Conservation (phyloP, 495 filamentous ascomycete species). For the Tuber microsphaerosporum region DNA sequence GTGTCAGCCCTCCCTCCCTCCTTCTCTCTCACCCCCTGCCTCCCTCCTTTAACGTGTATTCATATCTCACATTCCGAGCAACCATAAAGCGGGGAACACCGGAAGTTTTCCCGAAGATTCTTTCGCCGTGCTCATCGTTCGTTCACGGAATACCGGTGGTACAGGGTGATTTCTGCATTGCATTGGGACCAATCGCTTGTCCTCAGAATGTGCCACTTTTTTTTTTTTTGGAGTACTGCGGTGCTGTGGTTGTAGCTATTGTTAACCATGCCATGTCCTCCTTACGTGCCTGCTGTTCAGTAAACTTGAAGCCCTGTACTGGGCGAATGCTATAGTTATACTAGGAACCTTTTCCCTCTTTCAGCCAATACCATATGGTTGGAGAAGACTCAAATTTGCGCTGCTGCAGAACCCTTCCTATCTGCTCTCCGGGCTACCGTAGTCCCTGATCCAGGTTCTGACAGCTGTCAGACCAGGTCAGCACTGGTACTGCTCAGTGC, state of each 20-base stretch:
- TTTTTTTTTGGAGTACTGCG: background rate
- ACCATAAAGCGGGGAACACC: background rate
- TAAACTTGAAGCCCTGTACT: background rate
- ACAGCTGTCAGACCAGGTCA: constrained; percentile 1
- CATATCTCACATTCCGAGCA: background rate
- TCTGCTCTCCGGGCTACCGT: background rate
- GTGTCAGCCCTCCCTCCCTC: background rate
- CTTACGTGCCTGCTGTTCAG: background rate
- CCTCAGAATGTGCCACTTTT: background rate
- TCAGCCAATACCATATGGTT: background rate
- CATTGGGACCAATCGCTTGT: background rate
- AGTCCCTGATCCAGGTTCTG: background rate
- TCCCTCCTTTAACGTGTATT: background rate
- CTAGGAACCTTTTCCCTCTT: background rate
- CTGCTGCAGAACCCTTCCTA: background rate
- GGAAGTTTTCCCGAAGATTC: background rate
- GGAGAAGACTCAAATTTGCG: background rate
- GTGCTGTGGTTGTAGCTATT: background rate
- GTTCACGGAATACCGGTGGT: background rate
- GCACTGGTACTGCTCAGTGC: background rate
- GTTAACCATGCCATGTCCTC: background rate
- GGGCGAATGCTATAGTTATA: background rate
- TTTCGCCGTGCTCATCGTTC: background rate
- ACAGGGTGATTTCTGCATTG: background rate
- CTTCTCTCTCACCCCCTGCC: no score